phyloP scores from a whole-genome alignment of 2,329 filamentous ascomycete genomes.

The Calonectria naviculata region DNA sequence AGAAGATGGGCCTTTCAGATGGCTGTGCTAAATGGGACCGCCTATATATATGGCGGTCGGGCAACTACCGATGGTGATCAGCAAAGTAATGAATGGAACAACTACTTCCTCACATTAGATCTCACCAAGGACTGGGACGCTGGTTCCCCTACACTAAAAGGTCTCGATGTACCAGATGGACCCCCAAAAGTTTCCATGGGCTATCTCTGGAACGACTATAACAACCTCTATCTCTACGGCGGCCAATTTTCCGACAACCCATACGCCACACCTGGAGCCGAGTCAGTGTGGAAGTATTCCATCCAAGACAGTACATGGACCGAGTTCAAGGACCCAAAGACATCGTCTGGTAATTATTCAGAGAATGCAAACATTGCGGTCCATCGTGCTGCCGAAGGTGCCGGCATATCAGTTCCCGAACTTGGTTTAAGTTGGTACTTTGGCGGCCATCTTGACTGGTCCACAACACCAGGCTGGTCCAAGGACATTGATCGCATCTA shows the following conservation, averaged over 20 bases:
- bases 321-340: conserved; percentile 70
- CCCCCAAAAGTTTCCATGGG: conserved; percentile 78
- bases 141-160: conserved; percentile 69
- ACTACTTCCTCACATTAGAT: conserved; percentile 78
- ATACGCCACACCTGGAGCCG: conserved; percentile 63
- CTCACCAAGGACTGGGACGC: conserved; percentile 79
- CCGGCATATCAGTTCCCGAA: conserved; percentile 76
- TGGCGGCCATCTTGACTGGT: conserved; percentile 77
- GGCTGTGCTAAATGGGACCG: conserved; percentile 78
- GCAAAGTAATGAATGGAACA: conserved; percentile 76
- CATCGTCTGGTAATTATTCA: conserved; percentile 72
- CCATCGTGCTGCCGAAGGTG: conserved; percentile 79
- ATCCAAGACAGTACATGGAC: conserved; percentile 70
- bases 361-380: conserved; percentile 65
- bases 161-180: conserved; percentile 72
- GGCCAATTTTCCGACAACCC: conserved; percentile 78
- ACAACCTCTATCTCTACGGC: conserved; percentile 78
- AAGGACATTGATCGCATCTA: conserved; percentile 72
- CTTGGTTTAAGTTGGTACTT: conserved; percentile 82
- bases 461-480: conserved; percentile 74
- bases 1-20: conserved; percentile 75
- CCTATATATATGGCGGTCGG: conserved; percentile 82
- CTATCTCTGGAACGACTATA: conserved; percentile 80
- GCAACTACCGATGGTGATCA: conserved; percentile 69
- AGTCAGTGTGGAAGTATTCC: conserved; percentile 78